Evolutionary conservation across 2,329 filamentous ascomycete genomes (phyloP).

Genomic region (Aureobasidium sp.): DNA sequence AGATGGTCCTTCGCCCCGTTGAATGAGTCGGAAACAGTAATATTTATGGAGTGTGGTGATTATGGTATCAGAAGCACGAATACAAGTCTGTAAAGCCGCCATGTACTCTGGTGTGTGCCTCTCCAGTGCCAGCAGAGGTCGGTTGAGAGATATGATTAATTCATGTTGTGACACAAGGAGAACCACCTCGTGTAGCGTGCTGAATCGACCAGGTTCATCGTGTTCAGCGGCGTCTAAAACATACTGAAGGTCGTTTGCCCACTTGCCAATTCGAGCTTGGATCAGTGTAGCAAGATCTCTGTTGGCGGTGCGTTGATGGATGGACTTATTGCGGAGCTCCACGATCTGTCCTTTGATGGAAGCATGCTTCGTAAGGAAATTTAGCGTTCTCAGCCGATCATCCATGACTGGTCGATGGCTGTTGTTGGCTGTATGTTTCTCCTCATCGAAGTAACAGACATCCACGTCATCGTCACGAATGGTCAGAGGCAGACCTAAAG

Average conservation of each 20-base stretch:
- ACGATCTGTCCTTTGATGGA: constrained; percentile 45
- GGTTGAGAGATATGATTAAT: constrained; percentile 45
- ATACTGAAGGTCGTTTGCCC: constrained; percentile 50
- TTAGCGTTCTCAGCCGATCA: constrained; percentile 16
- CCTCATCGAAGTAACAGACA: constrained; percentile 48
- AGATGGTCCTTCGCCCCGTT: constrained; percentile 15
- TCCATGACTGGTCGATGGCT: background rate
- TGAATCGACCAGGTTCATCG: constrained; percentile 25
- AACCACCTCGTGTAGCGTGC: constrained; percentile 35
- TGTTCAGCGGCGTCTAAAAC: background rate
- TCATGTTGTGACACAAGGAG: constrained; percentile 44
- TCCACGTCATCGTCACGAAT: constrained; percentile 53
- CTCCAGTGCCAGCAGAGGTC: constrained; percentile 44
- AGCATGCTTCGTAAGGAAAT: constrained; percentile 41
- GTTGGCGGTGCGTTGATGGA: constrained; percentile 35
- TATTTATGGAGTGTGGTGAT: constrained; percentile 33
- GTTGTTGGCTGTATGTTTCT: constrained; percentile 34
- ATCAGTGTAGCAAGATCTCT: constrained; percentile 39
- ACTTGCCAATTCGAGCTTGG: constrained; percentile 44
- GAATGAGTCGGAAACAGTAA: constrained; percentile 22
- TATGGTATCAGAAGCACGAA: constrained; percentile 44
- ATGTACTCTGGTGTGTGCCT: constrained; percentile 39
- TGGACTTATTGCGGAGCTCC: constrained; percentile 47
- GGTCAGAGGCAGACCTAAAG: constrained; percentile 48
- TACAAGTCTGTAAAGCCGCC: constrained; percentile 46